A percentile compares a stretch with the other conserved stretches of the same genome.
phyloP scores from a whole-genome alignment of 2,329 filamentous ascomycete genomes.

The Xylaria sp. region DNA sequence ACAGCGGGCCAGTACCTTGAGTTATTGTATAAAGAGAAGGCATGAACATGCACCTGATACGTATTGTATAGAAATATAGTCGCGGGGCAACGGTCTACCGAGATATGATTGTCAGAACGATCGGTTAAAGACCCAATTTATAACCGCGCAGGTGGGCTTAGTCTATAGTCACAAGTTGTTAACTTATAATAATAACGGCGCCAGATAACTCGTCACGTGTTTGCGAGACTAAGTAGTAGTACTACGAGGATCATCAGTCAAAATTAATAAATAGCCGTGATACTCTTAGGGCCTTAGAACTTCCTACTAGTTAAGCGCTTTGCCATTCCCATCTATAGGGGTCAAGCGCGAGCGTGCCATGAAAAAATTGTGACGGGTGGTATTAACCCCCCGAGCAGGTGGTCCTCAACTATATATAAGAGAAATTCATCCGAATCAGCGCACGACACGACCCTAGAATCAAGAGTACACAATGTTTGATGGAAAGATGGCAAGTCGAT shows the following conservation, averaged over 20 bases:
- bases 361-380: background rate
- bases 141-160: background rate
- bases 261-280: background rate
- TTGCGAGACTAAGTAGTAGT: too few relatives aligned
- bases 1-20: background rate
- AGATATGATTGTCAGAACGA: background rate
- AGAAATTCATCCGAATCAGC: background rate
- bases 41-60: background rate
- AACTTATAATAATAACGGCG: too few relatives aligned
- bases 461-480: background rate
- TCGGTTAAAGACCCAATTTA: background rate
- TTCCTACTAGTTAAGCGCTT: background rate
- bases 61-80: background rate
- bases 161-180: background rate
- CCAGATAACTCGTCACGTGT: too few relatives aligned
- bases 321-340: background rate
- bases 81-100: background rate
- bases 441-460: background rate
- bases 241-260: background rate
- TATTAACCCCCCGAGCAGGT: background rate
- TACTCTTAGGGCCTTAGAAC: background rate
- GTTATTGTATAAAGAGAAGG: background rate
- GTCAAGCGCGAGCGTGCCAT: too few relatives aligned
- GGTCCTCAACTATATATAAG: background rate
- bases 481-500: background rate